Conservation (phyloP, 2,329 filamentous ascomycete genomes). For the Myriosclerotinia duriaeana region DNA sequence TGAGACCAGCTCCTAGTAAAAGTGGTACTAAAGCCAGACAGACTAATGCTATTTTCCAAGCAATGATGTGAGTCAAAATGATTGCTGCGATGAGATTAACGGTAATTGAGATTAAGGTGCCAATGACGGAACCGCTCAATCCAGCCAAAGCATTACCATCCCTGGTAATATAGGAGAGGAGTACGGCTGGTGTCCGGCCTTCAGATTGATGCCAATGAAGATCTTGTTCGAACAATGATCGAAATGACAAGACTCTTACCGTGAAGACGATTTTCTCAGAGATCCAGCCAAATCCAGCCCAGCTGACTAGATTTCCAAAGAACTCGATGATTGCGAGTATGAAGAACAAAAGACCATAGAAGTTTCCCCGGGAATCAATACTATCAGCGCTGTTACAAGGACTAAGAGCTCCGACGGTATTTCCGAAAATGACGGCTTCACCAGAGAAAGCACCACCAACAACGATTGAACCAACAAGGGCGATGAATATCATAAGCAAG, state of each 20-base stretch:
- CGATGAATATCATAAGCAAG: conserved; percentile 37
- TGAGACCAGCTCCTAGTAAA: conserved; percentile 55
- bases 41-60: conserved; percentile 71
- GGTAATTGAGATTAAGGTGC: conserved; percentile 64
- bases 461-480: conserved; percentile 49
- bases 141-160: conserved; percentile 67
- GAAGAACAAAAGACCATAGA: conserved; percentile 48
- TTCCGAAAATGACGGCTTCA: conserved; percentile 57
- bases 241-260: conserved; percentile 53
- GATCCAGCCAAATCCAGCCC: conserved; percentile 52
- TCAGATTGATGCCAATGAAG: conserved; percentile 71
- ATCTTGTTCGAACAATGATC: conserved; percentile 63
- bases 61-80: conserved; percentile 66
- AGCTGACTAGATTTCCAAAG: conserved; percentile 60
- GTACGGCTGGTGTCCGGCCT: conserved; percentile 57
- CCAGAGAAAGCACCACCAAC: conserved; percentile 55
- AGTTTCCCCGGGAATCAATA: conserved; percentile 38
- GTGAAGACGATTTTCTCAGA: conserved; percentile 65
- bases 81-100: conserved; percentile 69
- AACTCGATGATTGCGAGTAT: conserved; percentile 56
- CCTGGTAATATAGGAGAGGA: conserved; percentile 68
- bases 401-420: conserved; percentile 52
- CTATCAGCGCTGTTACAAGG: conserved; percentile 42
- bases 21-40: conserved; percentile 48
- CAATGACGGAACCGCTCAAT: conserved; percentile 68